Base-by-base conservation (phyloP, 2,329 filamentous ascomycete species). In the Geosmithia putterillii region DNA sequence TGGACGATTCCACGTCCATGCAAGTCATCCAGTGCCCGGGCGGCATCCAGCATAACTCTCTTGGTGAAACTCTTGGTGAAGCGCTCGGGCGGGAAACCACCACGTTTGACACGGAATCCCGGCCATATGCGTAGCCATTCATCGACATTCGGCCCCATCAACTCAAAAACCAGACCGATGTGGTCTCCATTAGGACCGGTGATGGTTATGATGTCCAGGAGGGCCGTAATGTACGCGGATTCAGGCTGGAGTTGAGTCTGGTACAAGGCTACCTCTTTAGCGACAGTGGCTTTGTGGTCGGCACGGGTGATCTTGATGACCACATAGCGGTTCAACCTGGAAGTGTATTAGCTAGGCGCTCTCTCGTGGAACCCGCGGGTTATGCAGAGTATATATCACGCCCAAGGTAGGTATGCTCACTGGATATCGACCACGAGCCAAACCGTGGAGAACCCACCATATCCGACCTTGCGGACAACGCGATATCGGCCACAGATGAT, bases 101-200 rank as follows among this genome's bases (percentile, higher is more conserved):
- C 23, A 7, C 23, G 23, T 25, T 10, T 25, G n/a, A n/a, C n/a
- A n/a, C n/a, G 23, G 23, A 25, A 25, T 25, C 10, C 23, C 10
- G 23, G 23, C 23, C 10, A 10, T 6, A 6, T 25, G 7, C 23
- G 23, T 7, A 25, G 23, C 23, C 23, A 25, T 25, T 25, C 23
- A 9, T 61, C 55, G 15, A 67, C 53, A 49, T 52, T 67, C 8
- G 63, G 53, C 1, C 54, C 60, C 55, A 61, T 58, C 2, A 52
- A 49, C 35, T 60, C 52, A 25, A 55, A 55, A 0, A 59, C 49
- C 1, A 58, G 47, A 32, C 57, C 62, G 12, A 48, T 48, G 22
- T 62, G 60, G 2, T 20, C 47, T 2, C 58, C 58, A 3, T 61
- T 59, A 2, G 60, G 57, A 0, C 58, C 59, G 10, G 0, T 43